Conservation (phyloP, 495 filamentous ascomycete genomes). For the Clavariopsis aquatica region DNA sequence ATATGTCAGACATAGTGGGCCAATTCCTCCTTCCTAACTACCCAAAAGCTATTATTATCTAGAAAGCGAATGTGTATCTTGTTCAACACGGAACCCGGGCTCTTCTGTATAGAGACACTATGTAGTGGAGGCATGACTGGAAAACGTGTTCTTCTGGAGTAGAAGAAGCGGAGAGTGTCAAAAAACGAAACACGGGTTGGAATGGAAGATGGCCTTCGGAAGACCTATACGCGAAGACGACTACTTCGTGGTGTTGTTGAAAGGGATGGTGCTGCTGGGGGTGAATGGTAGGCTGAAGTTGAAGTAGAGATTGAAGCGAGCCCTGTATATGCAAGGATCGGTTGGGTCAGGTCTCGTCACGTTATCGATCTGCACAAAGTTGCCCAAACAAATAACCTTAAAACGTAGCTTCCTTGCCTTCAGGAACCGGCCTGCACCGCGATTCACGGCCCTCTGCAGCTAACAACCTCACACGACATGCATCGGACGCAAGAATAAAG, state of each 20-base stretch:
- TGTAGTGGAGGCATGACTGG: neutral
- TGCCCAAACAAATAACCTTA: conserved; percentile 16
- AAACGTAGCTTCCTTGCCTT: conserved; percentile 28
- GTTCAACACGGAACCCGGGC: neutral
- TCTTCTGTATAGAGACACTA: neutral
- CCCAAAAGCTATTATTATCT: neutral
- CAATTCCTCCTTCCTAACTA: neutral
- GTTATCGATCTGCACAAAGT: conserved; percentile 23
- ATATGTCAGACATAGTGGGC: too few species aligned
- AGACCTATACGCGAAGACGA: neutral
- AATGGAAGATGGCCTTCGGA: neutral
- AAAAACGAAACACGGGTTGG: neutral
- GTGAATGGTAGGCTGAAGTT: neutral
- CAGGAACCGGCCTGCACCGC: neutral
- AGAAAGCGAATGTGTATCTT: neutral
- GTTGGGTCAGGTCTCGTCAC: conserved; percentile 6
- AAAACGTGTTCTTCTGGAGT: neutral
- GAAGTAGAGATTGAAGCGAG: neutral
- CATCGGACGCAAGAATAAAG: neutral
- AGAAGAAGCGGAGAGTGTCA: neutral
- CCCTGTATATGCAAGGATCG: conserved; percentile 4
- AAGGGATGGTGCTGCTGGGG: neutral
- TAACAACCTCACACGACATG: neutral
- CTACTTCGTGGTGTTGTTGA: neutral
- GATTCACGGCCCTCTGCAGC: neutral